Evolutionary conservation across 208 protist species (phyloP).

Genomic region (Leishmania tropica): DNA sequence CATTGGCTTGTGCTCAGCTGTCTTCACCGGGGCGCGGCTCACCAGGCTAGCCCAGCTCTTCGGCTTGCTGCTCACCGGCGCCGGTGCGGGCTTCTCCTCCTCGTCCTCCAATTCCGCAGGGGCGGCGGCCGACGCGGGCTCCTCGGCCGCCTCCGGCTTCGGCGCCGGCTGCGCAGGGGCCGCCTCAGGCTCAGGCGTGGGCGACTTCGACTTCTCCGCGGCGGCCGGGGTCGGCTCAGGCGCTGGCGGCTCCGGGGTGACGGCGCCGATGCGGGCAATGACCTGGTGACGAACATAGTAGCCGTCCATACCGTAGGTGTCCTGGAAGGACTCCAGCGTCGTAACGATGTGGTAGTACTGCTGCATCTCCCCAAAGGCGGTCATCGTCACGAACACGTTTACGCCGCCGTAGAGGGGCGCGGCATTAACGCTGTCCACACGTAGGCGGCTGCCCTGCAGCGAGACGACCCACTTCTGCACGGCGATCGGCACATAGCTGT

Average conservation of each 20-base stretch:
- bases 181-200: constrained; percentile 35
- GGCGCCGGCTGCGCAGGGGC: constrained; percentile 17
- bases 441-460: constrained; percentile 64
- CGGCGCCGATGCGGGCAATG: constrained; percentile 67
- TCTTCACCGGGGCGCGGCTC: constrained; percentile 36
- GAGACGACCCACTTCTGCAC: constrained; percentile 63
- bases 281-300: constrained; percentile 88
- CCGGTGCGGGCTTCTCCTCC: constrained; percentile 9
- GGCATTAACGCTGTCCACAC: constrained; percentile 71
- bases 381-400: constrained; percentile 67
- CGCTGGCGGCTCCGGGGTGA: constrained; percentile 36
- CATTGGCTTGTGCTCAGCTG: constrained; percentile 43
- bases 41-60: constrained; percentile 78
- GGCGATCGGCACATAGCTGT: constrained; percentile 42
- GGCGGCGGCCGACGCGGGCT: constrained; percentile 26
- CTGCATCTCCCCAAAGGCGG: constrained; percentile 46
- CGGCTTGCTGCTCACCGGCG: constrained; percentile 33
- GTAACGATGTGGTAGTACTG: constrained; percentile 85
- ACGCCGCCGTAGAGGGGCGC: constrained; percentile 74
- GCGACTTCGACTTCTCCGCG: constrained; percentile 29
- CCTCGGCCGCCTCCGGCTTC: constrained; percentile 21
- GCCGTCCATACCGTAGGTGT: constrained; percentile 49
- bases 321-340: constrained; percentile 68
- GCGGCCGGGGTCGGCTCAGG: constrained; percentile 27
- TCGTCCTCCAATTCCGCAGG: constrained; percentile 15